A percentile compares a stretch with the other conserved stretches of the same genome.
These are phyloP conservation scores for Trichophaea hybrida DNA, from an alignment of 2,329 filamentous ascomycete genomes.

Conservation along the genomic window DNA sequence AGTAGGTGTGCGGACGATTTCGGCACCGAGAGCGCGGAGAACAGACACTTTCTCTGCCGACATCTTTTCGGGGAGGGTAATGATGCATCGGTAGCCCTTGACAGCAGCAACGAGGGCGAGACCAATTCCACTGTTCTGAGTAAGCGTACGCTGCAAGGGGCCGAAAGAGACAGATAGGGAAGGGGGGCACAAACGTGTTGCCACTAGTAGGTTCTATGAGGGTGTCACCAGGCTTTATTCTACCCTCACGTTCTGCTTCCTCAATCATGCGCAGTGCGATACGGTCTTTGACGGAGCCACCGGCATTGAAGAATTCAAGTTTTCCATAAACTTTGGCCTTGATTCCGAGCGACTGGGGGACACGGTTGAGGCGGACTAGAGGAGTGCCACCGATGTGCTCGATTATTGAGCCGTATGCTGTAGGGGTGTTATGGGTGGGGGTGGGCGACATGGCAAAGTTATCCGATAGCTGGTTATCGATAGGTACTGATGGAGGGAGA, in stretches of 20 bases:
- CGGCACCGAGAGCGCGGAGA: slow-evolving; percentile 80
- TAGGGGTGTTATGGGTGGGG: not conserved
- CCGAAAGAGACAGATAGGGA: not conserved
- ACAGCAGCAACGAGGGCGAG: slow-evolving; percentile 86
- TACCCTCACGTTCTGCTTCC: slow-evolving; percentile 75
- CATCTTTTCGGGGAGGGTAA: slow-evolving; percentile 98
- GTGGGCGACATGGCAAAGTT: not conserved
- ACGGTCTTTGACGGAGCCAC: slow-evolving; percentile 84
- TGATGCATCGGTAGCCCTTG: slow-evolving; percentile 97
- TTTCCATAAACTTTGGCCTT: slow-evolving; percentile 83
- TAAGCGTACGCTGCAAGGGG: not conserved
- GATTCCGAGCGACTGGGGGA: slow-evolving; percentile 81
- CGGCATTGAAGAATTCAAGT: slow-evolving; percentile 84
- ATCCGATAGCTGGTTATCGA: too few relatives aligned
- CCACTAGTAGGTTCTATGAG: slow-evolving; percentile 96
- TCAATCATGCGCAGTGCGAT: slow-evolving; percentile 97
- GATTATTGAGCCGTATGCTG: slow-evolving; percentile 9
- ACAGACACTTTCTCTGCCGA: slow-evolving; percentile 95
- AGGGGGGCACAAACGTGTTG: slow-evolving; percentile 49
- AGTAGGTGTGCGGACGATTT: slow-evolving; percentile 93
- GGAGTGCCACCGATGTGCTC: slow-evolving; percentile 72
- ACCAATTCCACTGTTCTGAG: slow-evolving; percentile 56
- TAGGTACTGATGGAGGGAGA: too few relatives aligned
- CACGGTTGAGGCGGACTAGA: slow-evolving; percentile 83
- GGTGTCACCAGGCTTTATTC: slow-evolving; percentile 93